Conservation (phyloP, 257 asterid genomes). For the Rhazya stricta region DNA sequence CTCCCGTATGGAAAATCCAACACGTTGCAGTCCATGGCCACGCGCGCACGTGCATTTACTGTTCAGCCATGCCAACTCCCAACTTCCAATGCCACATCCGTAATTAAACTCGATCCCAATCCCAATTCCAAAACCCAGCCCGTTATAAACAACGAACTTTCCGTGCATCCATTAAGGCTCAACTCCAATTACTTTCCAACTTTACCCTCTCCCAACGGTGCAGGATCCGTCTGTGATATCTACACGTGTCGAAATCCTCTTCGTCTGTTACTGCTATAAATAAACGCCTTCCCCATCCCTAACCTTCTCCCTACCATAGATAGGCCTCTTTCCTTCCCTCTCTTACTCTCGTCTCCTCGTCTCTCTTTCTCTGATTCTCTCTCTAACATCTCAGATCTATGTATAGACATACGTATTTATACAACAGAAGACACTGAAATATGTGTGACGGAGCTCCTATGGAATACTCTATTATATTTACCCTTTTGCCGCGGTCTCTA, state of each 20-base stretch:
- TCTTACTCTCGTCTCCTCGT: background rate
- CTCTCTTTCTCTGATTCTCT: background rate
- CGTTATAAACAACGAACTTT: background rate
- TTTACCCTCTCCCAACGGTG: background rate
- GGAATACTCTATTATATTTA: background rate
- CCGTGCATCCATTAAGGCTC: background rate
- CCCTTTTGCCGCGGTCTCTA: slow-evolving; percentile 30
- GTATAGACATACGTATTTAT: background rate
- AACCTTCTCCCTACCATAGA: slow-evolving; percentile 1
- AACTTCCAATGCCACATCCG: background rate
- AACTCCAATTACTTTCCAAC: background rate
- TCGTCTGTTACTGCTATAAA: slow-evolving; percentile 13
- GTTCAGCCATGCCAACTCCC: background rate
- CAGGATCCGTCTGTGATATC: background rate
- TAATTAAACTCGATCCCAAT: background rate
- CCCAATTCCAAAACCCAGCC: background rate
- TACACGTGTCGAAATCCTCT: slow-evolving; percentile 5
- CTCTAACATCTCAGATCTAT: background rate
- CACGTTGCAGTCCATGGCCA: background rate
- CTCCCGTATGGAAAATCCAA: background rate
- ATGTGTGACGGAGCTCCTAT: background rate
- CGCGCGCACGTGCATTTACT: slow-evolving; percentile 5
- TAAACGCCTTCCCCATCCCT: background rate
- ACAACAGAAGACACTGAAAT: slow-evolving; percentile 7
- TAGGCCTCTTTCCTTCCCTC: background rate